Evolutionary conservation across 352 stramenopile genomes (phyloP).

Genomic region (Phytophthora citrophthora): DNA sequence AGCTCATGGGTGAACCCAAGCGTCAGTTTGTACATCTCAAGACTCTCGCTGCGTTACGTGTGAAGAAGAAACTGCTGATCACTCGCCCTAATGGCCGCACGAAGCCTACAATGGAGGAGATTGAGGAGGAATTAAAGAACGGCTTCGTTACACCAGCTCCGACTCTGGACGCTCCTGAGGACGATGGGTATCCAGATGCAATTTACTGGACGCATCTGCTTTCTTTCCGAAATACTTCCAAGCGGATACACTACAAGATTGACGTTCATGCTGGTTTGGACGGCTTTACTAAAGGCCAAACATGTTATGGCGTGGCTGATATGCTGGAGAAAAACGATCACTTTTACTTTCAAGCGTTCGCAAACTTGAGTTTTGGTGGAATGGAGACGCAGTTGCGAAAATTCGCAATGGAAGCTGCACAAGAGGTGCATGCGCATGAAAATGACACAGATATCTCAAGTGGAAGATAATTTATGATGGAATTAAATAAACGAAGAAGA

Average conservation of each 20-base stretch:
- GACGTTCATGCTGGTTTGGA: slow-evolving; percentile 48
- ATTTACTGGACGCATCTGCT: slow-evolving; percentile 75
- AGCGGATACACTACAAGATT: slow-evolving; percentile 51
- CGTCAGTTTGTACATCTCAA: slow-evolving; percentile 10
- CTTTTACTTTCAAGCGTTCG: slow-evolving; percentile 32
- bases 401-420: slow-evolving; percentile 35
- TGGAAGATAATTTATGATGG: slow-evolving; percentile 16
- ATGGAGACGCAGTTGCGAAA: slow-evolving; percentile 29
- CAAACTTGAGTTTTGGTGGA: slow-evolving; percentile 24
- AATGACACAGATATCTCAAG: slow-evolving; percentile 7
- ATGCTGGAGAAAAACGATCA: slow-evolving; percentile 28
- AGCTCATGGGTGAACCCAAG: slow-evolving; percentile 34
- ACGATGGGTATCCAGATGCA: slow-evolving; percentile 44
- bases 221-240: slow-evolving; percentile 60
- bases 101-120: slow-evolving; percentile 18
- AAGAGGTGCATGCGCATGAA: slow-evolving; percentile 12
- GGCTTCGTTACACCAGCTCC: slow-evolving; percentile 11
- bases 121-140: slow-evolving; percentile 21
- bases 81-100: slow-evolving; percentile 8
- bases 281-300: slow-evolving; percentile 52
- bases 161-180: slow-evolving; percentile 26
- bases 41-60: slow-evolving; percentile 17
- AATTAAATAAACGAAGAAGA: slow-evolving; percentile 10
- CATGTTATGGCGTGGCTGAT: slow-evolving; percentile 56
- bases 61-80: slow-evolving; percentile 17